Percentiles rank a stretch among this genome's conserved stretches.
phyloP scores from a whole-genome alignment of 371 early-diverging fungal genomes.

The Rhizopus stolonifer region DNA sequence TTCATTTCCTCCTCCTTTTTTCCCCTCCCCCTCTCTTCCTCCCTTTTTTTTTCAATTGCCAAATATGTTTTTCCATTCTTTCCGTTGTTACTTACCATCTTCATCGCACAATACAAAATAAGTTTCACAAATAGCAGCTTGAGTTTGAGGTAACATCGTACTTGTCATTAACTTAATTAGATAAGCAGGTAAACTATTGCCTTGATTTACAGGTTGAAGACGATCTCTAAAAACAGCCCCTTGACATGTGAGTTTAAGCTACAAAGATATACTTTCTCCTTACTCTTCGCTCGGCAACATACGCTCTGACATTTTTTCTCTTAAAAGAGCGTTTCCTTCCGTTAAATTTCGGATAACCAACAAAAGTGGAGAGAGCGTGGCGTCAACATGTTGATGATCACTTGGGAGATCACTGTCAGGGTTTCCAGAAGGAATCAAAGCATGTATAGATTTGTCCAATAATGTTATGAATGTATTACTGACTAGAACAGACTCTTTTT shows the following conservation, averaged over 20 bases:
- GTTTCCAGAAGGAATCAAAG: slow-evolving; percentile 45
- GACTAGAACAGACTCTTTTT: slow-evolving; percentile 14
- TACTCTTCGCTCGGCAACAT: slow-evolving; percentile 70
- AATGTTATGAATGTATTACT: slow-evolving; percentile 19
- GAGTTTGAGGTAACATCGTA: slow-evolving; percentile 60
- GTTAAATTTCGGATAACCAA: slow-evolving; percentile 55
- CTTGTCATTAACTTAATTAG: slow-evolving; percentile 79
- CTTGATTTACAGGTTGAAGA: slow-evolving; percentile 70
- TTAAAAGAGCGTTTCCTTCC: slow-evolving; percentile 42
- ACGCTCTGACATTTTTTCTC: slow-evolving; percentile 27
- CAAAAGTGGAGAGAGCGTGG: slow-evolving; percentile 66
- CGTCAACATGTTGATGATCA: slow-evolving; percentile 64
- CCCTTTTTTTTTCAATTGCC: background rate
- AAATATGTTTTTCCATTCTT: background rate
- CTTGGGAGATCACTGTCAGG: slow-evolving; percentile 26
- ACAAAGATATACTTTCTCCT: slow-evolving; percentile 16
- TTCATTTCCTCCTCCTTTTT: background rate
- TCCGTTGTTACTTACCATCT: slow-evolving; percentile 57
- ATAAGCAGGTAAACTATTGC: slow-evolving; percentile 58
- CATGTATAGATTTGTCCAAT: slow-evolving; percentile 28
- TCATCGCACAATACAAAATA: slow-evolving; percentile 76
- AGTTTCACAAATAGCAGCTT: slow-evolving; percentile 70
- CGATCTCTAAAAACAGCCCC: slow-evolving; percentile 65
- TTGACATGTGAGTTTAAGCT: background rate
- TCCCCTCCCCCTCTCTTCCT: background rate